phyloP scores from a whole-genome alignment of 371 early-diverging fungal genomes.

The Basidiobolus meristosporus region DNA sequence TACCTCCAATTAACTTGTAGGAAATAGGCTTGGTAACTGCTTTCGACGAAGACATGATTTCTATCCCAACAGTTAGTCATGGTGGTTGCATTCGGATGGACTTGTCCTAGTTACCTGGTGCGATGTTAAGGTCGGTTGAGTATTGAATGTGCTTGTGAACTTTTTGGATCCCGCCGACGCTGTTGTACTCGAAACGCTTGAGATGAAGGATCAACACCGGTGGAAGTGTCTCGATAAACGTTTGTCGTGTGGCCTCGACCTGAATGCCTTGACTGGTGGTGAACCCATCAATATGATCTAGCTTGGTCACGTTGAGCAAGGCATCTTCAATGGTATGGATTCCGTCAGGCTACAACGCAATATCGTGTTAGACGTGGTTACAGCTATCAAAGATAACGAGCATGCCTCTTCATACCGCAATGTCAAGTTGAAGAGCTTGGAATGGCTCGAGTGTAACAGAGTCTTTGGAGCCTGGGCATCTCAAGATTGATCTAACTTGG shows the following conservation, averaged over 20 bases:
- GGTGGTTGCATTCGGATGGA: no score
- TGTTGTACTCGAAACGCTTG: conserved; percentile 81
- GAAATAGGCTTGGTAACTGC: no score
- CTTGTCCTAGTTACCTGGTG: conserved; percentile 17
- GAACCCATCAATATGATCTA: conserved; percentile 39
- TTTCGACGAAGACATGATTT: conserved; percentile 25
- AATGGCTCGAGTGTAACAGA: conserved; percentile 79
- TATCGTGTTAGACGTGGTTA: conserved; percentile 1
- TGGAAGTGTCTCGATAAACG: conserved; percentile 64
- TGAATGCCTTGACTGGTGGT: conserved; percentile 11
- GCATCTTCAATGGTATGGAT: conserved; percentile 75
- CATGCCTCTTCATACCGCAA: conserved; percentile 19
- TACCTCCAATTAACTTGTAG: neutral
- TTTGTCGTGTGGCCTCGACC: conserved; percentile 74
- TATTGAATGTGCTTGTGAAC: conserved; percentile 67
- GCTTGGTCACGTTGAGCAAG: conserved; percentile 49
- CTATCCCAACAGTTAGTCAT: conserved; percentile 8
- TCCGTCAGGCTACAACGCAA: conserved; percentile 28
- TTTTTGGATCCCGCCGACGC: conserved; percentile 64
- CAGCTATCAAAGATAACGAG: conserved; percentile 1
- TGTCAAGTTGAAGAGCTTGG: conserved; percentile 72
- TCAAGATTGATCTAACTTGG: conserved; percentile 51
- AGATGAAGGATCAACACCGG: conserved; percentile 85
- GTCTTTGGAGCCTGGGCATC: conserved; percentile 53
- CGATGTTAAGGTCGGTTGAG: conserved; percentile 36